Evolutionary conservation across 768 basidiomycete genomes (phyloP), one percentile per base, ranked within the genome.

Genomic region (Phaeotremella fagi): DNA sequence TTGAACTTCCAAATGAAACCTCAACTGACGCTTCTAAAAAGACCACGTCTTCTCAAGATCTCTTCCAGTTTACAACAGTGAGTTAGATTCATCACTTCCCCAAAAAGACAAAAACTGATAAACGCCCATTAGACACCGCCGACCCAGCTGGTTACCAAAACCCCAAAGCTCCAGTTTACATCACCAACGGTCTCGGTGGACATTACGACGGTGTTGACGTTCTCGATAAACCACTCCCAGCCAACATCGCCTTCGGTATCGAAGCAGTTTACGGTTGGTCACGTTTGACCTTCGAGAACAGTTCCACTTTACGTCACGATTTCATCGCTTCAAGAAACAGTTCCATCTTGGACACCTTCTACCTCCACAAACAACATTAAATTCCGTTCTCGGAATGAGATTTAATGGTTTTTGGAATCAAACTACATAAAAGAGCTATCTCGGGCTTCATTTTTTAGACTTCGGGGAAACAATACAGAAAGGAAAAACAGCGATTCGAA

Each of bases 131-230:
- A 55, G 53, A 42, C 47, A 42, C 48, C 25, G 48, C 37, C 47
- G 53, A 55, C 31, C 53, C 53, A 4, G 48, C 52, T 29, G 53
- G 53, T 28, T 42, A 38, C 38, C 9, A 55, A 14, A 55, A 55
- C 47, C 53, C 53, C 46, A 9, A 14, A 20, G 49, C 44, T 4
- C 55, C 55, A 20, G n/a, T 38, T 22, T 45, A 41, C 36, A 57
- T 57, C 28, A 28, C 28, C 31, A 57, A 57, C 37, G 55, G 55
- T 26, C 14, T 37, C 18, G 55, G 43, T 2, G 55, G 55, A 4
- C 55, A 57, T 36, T 57, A 52, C 50, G 55, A 57, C 45, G 55
- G 55, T 12, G 7, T 52, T 2, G 55, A 57, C 29, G 24, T 27
- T 29, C 23, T 55, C n/a, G 36, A 25, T 43, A n/a, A n/a, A 3